Evolutionary conservation across 306 rosid genomes (phyloP), one percentile per base, ranked within the genome.

Genomic region (Fagus sylvatica): DNA sequence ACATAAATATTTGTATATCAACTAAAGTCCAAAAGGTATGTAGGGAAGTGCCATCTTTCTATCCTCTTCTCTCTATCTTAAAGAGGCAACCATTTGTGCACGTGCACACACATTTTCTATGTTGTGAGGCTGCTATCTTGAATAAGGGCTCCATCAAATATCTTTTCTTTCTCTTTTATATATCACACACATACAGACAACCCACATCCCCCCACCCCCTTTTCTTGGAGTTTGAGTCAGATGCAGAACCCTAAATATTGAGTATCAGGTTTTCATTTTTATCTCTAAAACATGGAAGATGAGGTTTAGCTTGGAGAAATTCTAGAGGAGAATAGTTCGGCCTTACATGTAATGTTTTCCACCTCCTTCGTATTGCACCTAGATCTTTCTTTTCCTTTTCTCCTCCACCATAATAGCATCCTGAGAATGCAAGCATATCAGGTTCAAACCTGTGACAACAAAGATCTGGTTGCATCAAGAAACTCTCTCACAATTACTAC

Each of bases 341-440:
- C 37, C 93, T 89, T 85, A 95, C 99, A 86, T 95, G 99, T 73
- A 96, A 86, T 30, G 98, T 93, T 87, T 93, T 96, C 99, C 99
- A 96, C 83, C 99, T 90, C 91, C 87, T 93, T 79, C 98, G 90
- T 84, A 96, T 90, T 56, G 91, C 85, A 43, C 96, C 93, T 70
- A 96, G 84, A 66, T 87, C 97, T 71, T 90, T 91, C 82, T 83
- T 90, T 82, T 96, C 98, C 84, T 85, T 96, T 81, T 96, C 98
- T 71, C 99, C 98, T 70, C 98, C 99, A 81, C 99, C 99, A 89
- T 91, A 96, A 85, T 93, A 84, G 71, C 99, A 96, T 68, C 98
- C 99, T 53, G 99, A 96, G 86, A 96, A 96, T 79, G 99, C 99
- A 84, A 96, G 98, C 99, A 96, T 96, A 86, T 96, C 99, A 75